These are phyloP conservation scores for Coffea humblotiana DNA, from an alignment of 305 asterid genomes.

Conservation along the genomic window DNA sequence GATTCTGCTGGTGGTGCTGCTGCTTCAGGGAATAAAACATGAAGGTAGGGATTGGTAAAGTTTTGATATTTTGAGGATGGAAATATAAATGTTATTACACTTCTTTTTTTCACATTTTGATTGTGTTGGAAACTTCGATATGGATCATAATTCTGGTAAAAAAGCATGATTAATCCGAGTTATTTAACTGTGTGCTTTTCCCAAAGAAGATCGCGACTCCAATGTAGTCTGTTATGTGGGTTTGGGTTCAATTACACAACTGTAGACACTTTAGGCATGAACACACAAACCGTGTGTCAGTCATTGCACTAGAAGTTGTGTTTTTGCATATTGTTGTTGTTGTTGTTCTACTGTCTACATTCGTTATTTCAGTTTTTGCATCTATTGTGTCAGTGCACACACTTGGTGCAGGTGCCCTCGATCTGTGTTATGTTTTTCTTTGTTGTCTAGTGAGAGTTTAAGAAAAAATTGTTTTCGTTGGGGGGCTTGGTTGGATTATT, in stretches of 20 bases:
- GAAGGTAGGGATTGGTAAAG: constrained; percentile 2
- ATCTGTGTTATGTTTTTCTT: background rate
- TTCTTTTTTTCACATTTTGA: background rate
- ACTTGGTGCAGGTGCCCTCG: too few relatives aligned
- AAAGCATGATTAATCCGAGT: background rate
- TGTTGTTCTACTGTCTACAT: too few relatives aligned
- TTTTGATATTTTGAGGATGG: background rate
- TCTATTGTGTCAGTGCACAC: too few relatives aligned
- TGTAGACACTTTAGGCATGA: too few relatives aligned
- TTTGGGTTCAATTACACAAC: too few relatives aligned
- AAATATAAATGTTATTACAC: constrained; percentile 3
- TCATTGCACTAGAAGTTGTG: too few relatives aligned
- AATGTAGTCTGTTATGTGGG: too few relatives aligned
- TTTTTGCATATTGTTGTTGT: too few relatives aligned
- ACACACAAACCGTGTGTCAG: too few relatives aligned
- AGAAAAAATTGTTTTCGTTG: background rate
- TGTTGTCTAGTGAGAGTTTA: background rate
- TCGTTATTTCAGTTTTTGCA: too few relatives aligned
- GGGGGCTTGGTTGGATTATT: background rate
- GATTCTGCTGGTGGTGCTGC: constrained; percentile 23
- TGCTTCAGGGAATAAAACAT: constrained; percentile 16
- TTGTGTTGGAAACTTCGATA: too few relatives aligned
- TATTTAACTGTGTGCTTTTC: background rate
- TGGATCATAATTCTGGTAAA: background rate
- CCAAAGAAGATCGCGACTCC: background rate